Conservation (phyloP, 257 asterid species). For the Cynanchum wilfordii region DNA sequence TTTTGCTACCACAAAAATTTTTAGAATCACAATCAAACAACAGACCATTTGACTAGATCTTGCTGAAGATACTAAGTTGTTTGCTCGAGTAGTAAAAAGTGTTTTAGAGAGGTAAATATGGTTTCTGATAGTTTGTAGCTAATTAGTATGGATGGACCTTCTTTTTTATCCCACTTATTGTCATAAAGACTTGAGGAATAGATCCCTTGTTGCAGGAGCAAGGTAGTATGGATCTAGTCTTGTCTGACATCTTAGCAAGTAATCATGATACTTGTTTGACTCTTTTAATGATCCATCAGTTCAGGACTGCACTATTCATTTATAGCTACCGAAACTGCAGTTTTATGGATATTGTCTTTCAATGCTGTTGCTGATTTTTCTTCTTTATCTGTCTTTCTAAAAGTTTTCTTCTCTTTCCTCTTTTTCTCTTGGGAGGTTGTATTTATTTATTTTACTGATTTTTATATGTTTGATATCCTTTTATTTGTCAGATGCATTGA, state of each 20-base stretch:
- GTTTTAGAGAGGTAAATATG: neutral
- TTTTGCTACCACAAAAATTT: neutral
- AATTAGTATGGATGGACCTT: neutral
- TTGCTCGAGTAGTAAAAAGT: neutral
- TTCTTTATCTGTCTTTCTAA: neutral
- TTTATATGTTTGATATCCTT: conserved; percentile 21
- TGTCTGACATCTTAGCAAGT: neutral
- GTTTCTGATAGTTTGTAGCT: neutral
- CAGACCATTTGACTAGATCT: neutral
- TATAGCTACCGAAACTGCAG: neutral
- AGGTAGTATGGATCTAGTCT: neutral
- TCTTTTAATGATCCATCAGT: neutral
- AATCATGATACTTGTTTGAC: neutral
- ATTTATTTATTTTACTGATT: neutral
- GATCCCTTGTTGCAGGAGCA: neutral
- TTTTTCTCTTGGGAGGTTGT: neutral
- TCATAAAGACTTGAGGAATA: neutral
- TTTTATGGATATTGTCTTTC: neutral
- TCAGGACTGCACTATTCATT: neutral
- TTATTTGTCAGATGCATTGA: conserved; percentile 46
- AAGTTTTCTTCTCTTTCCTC: neutral
- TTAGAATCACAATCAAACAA: neutral
- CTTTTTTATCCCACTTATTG: neutral
- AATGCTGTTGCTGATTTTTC: neutral
- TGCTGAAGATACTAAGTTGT: neutral